These are phyloP conservation scores for Fusarium solani-melongenae DNA, from an alignment of 2,329 filamentous ascomycete genomes.

Conservation along the genomic window DNA sequence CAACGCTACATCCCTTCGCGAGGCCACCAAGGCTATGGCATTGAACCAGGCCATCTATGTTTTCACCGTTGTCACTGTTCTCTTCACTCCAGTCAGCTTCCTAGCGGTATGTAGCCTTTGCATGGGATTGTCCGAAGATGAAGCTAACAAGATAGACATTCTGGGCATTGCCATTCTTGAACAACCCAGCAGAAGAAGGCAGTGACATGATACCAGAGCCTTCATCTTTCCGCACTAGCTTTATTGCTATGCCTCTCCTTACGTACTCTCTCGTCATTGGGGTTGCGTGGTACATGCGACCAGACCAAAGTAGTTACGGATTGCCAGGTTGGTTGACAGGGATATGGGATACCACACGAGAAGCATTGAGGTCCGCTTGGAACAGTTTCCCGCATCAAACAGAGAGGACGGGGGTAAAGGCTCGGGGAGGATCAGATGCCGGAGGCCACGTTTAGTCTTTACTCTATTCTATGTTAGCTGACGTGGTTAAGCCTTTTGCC, in stretches of 20 bases:
- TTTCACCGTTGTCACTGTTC: neutral
- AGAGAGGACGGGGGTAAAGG: neutral
- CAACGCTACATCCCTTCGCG: neutral
- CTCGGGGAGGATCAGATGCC: neutral
- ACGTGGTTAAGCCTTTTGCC: neutral
- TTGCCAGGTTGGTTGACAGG: neutral
- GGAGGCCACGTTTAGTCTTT: neutral
- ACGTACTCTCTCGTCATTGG: neutral
- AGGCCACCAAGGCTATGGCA: neutral
- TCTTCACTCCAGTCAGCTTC: neutral
- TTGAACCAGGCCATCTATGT: neutral
- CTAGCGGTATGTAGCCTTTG: neutral
- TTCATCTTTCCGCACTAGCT: neutral
- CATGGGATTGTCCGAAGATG: rapidly evolving
- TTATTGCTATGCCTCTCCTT: neutral
- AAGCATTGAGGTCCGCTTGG: neutral
- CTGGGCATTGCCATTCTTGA: neutral
- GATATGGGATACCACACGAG: neutral
- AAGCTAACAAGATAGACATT: neutral
- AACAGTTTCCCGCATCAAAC: neutral
- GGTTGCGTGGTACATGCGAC: neutral
- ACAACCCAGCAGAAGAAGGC: neutral
- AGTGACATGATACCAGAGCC: neutral
- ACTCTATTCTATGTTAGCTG: neutral
- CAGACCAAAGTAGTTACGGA: neutral